Evolutionary conservation across 192 early-diverging fungal species (phyloP).

Genomic region (Fimicolochytrium jonesii): DNA sequence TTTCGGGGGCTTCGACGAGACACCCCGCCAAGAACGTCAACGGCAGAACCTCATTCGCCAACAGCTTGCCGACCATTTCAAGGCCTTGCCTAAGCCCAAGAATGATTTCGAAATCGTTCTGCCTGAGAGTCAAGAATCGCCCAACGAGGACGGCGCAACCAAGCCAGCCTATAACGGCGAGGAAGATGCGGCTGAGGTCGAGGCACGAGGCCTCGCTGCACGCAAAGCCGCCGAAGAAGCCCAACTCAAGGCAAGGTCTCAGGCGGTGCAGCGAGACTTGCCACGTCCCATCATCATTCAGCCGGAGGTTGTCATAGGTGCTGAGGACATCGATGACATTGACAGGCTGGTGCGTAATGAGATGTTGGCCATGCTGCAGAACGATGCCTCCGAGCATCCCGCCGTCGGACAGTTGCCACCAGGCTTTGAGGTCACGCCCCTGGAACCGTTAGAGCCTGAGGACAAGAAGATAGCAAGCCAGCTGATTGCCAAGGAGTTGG

Average conservation of each 20-base stretch:
- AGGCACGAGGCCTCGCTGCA: constrained; percentile 43
- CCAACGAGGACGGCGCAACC: constrained; percentile 28
- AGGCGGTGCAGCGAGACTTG: constrained; percentile 70
- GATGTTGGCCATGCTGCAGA: constrained; percentile 60
- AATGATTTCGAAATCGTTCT: constrained; percentile 91
- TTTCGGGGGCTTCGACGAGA: constrained; percentile 57
- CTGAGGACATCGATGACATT: constrained; percentile 21
- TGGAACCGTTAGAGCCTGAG: constrained; percentile 18
- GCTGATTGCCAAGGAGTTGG: constrained; percentile 51
- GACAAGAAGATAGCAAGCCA: too few species aligned
- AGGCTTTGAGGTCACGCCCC: constrained; percentile 21
- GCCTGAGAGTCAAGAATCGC: constrained; percentile 59
- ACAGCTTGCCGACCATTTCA: constrained; percentile 67
- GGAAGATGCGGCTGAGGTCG: constrained; percentile 75
- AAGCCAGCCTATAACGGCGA: constrained; percentile 29
- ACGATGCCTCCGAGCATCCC: constrained; percentile 72
- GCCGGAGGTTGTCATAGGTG: constrained; percentile 20
- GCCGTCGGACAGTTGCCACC: constrained; percentile 53
- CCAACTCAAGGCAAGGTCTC: constrained; percentile 57
- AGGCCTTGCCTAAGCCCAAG: constrained; percentile 75
- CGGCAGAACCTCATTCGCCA: constrained; percentile 59
- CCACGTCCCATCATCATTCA: constrained; percentile 63
- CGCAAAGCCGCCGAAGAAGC: constrained; percentile 51
- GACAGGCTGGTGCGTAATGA: constrained; percentile 66
- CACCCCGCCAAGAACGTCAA: constrained; percentile 64